Evolutionary conservation across 2,329 filamentous ascomycete genomes (phyloP).

Genomic region (Aspergillus tanneri): DNA sequence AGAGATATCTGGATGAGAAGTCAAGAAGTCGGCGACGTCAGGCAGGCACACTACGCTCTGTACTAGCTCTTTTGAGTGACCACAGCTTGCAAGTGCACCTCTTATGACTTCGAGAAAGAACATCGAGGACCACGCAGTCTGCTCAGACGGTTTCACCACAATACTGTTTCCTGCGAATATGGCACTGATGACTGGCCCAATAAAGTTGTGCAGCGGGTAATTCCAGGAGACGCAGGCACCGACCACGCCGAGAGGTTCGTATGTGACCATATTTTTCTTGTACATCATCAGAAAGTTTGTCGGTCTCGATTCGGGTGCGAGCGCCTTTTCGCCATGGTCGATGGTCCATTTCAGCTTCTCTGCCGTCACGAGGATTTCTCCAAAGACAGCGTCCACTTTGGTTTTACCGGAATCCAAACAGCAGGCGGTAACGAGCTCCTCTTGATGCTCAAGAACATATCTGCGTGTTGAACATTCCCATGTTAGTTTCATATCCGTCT

Average conservation of each 20-base stretch:
- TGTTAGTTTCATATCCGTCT: not conserved
- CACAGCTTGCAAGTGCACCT: conserved; percentile 76
- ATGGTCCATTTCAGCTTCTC: conserved; percentile 97
- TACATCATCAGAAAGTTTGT: conserved; percentile 94
- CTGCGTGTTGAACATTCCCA: conserved; percentile 28
- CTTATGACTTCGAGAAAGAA: conserved; percentile 81
- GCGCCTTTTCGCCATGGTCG: conserved; percentile 78
- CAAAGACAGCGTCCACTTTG: conserved; percentile 87
- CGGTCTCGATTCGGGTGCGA: conserved; percentile 69
- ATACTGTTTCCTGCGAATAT: conserved; percentile 90
- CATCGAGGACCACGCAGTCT: conserved; percentile 85
- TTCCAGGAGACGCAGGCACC: conserved; percentile 96
- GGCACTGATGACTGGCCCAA: conserved; percentile 85
- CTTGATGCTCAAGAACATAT: conserved; percentile 84
- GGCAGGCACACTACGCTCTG: conserved; percentile 90
- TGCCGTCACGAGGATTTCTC: conserved; percentile 88
- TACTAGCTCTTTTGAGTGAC: conserved; percentile 76
- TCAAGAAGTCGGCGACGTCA: conserved; percentile 73
- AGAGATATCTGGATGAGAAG: conserved; percentile 76
- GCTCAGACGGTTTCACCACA: conserved; percentile 90
- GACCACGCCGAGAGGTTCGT: conserved; percentile 90
- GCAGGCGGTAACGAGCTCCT: conserved; percentile 78
- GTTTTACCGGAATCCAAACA: conserved; percentile 96
- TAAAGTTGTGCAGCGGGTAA: conserved; percentile 92
- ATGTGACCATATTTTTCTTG: conserved; percentile 85